Evolutionary conservation across 129 eudicot genomes (phyloP).

Genomic region (Erigeron canadensis): DNA sequence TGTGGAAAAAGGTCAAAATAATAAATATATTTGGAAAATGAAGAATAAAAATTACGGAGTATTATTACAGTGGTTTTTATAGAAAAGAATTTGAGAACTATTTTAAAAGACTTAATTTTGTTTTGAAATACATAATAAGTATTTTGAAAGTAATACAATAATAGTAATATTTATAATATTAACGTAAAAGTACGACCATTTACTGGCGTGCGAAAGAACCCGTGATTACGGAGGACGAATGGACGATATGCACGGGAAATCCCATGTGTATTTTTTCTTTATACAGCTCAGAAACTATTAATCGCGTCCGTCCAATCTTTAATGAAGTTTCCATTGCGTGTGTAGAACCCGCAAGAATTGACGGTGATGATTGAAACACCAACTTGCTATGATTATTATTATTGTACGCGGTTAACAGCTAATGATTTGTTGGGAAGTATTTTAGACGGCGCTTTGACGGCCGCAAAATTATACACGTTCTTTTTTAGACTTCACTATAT

Average conservation of each 20-base stretch:
- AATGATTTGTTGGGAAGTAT: conserved; percentile 26
- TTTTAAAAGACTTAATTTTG: not conserved
- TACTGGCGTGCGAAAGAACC: conserved; percentile 31
- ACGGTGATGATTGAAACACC: conserved; percentile 28
- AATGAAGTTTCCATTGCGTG: conserved; percentile 1
- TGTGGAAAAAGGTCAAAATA: too few species aligned
- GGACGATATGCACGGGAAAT: conserved; percentile 32
- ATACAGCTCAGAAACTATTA: conserved; percentile 18
- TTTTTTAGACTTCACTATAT: conserved; percentile 28
- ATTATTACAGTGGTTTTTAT: too few species aligned
- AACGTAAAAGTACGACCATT: too few species aligned
- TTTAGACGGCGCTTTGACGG: conserved; percentile 36
- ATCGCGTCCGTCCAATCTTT: conserved; percentile 16
- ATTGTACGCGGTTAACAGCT: conserved; percentile 41
- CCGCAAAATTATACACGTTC: conserved; percentile 36
- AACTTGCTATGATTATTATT: conserved; percentile 28
- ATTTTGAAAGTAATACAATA: too few species aligned
- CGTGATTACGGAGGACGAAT: conserved; percentile 31
- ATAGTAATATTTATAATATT: too few species aligned
- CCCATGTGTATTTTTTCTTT: conserved; percentile 21
- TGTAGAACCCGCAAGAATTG: conserved; percentile 11
- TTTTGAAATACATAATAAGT: too few species aligned
- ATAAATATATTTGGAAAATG: too few species aligned
- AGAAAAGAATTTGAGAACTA: too few species aligned
- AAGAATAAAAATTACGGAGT: too few species aligned